Base-by-base conservation (phyloP, 2,329 filamentous ascomycete genomes). In the Furcasterigmium sp. region DNA sequence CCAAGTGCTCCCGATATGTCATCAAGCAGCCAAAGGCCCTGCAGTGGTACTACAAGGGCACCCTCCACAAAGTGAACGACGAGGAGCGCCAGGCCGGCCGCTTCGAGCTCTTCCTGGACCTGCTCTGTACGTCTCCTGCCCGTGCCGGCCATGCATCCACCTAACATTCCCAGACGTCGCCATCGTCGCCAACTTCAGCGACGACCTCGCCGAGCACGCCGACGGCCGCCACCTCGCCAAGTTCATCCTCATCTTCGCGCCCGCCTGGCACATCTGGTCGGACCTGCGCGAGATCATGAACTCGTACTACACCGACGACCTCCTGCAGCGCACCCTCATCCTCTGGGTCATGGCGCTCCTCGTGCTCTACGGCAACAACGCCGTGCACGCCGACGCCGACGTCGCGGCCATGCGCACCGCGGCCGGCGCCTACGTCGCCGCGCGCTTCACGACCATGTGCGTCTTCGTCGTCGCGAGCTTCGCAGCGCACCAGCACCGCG, bases 261-360 rank as follows among this genome's bases (percentile, higher is more conserved):
- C 69, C 9, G 68, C 70, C 43, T 73, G 70, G 70, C 66, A 74
- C 46, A 67, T 73, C 39, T 74, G 70, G 71, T 63, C 60, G 32
- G 71, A 75, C 46, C 58, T 73, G 15, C 66, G 69, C 46, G 70
- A 73, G 54, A 57, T 73, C 44, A 73, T 74, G 68, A 75, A 75
- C 54, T 70, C 67, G 8, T 75, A 71, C 56, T 73, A 74, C 54
- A 73, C 69, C 41, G 71, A 75, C 46, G 72, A 75, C 48, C 51
- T 75, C 17, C 47, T 63, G 2, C 71, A 75, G 51, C 66, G 71
- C 8, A 51, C 70, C 23, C 52, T 70, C 20, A 69, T 73, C 42
- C 60, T 73, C n/a, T 73, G 70, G 68, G 62, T 74, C 43, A 74
- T 74, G 71, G 67, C 69, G 3, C 52, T 70, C 5, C 56, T 74